phyloP scores from a whole-genome alignment of 495 filamentous ascomycete species.

The Usnea hakonensis region DNA sequence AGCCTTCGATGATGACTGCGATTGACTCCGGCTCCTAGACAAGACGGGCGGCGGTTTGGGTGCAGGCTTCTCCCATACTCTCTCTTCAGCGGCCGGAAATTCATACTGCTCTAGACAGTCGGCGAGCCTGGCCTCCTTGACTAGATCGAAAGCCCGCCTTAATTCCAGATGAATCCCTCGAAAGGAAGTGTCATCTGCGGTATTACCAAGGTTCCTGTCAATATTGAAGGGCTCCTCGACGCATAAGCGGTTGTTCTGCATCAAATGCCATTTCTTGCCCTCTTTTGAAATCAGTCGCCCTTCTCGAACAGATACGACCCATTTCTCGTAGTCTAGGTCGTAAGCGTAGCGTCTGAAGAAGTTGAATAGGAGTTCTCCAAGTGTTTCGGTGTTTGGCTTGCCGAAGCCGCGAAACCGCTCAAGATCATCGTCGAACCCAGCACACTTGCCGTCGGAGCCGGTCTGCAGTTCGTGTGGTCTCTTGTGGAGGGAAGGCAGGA shows the following conservation, averaged over 20 bases:
- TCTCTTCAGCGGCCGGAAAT: slow-evolving; percentile 77
- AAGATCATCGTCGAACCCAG: slow-evolving; percentile 80
- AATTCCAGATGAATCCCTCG: slow-evolving; percentile 84
- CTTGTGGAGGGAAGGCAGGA: slow-evolving; percentile 82
- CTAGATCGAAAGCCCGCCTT: slow-evolving; percentile 73
- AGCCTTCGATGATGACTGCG: slow-evolving; percentile 37
- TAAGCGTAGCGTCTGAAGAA: slow-evolving; percentile 95
- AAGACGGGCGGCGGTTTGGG: slow-evolving; percentile 54
- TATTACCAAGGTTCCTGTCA: slow-evolving; percentile 90
- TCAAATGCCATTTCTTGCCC: slow-evolving; percentile 76
- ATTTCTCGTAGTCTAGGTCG: slow-evolving; percentile 81
- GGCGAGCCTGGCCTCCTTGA: slow-evolving; percentile 65
- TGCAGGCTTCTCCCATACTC: slow-evolving; percentile 63
- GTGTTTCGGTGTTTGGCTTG: slow-evolving; percentile 66
- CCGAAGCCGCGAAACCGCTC: slow-evolving; percentile 66
- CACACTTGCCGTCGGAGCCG: slow-evolving; percentile 53
- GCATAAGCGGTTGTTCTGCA: slow-evolving; percentile 74
- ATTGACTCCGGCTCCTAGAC: slow-evolving; percentile 44
- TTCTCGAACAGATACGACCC: slow-evolving; percentile 78
- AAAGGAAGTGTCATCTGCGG: slow-evolving; percentile 89
- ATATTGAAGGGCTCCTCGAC: slow-evolving; percentile 96
- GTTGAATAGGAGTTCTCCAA: slow-evolving; percentile 78
- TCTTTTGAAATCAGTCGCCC: slow-evolving; percentile 75
- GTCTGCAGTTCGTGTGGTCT: slow-evolving; percentile 54
- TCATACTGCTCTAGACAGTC: slow-evolving; percentile 78